A percentile compares a stretch with the other conserved stretches of the same genome.
Conservation (phyloP, 73 alveolate genomes). For the Blepharisma stoltei region DNA sequence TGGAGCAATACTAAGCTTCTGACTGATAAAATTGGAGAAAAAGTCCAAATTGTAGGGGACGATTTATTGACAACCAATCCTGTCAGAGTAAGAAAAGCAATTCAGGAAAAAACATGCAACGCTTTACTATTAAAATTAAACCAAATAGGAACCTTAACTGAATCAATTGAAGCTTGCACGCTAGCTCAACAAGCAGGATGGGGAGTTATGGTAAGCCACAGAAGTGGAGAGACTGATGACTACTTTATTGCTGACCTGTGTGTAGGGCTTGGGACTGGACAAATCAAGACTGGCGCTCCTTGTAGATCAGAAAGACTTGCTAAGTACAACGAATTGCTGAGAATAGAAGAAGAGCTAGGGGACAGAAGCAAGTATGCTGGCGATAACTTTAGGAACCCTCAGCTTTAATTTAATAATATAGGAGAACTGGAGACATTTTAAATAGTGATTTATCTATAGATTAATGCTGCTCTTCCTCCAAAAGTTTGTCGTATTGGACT, state of each 20-base stretch:
- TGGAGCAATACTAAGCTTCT: constrained; percentile 72
- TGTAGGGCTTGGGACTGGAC: constrained; percentile 96
- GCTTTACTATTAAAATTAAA: constrained; percentile 94
- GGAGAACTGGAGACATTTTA: no score
- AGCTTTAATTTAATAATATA: no score
- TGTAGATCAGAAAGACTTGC: constrained; percentile 98
- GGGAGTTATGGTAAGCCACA: constrained; percentile 77
- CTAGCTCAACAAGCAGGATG: constrained; percentile 85
- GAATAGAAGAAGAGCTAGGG: constrained; percentile 97
- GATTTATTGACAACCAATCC: constrained; percentile 96
- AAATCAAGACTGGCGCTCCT: constrained; percentile 98
- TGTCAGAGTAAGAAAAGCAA: constrained; percentile 77
- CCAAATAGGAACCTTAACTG: constrained; percentile 95
- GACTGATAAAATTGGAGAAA: constrained; percentile 66
- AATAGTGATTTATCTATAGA: no score
- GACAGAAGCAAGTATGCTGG: constrained; percentile 89
- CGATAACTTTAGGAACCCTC: constrained; percentile 81
- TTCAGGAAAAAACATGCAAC: constrained; percentile 84
- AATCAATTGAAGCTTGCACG: constrained; percentile 91
- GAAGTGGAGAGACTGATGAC: constrained; percentile 98
- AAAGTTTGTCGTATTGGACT: constrained; percentile 28
- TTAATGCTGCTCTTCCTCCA: constrained; percentile 38
- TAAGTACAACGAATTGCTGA: constrained; percentile 91
- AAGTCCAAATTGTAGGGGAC: constrained; percentile 93
- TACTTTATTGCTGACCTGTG: constrained; percentile 95